Percentiles rank a stretch among this genome's conserved stretches.
phyloP scores from a whole-genome alignment of 202 grass and related monocot species.

The Bolboschoenoplectus hybrid region DNA sequence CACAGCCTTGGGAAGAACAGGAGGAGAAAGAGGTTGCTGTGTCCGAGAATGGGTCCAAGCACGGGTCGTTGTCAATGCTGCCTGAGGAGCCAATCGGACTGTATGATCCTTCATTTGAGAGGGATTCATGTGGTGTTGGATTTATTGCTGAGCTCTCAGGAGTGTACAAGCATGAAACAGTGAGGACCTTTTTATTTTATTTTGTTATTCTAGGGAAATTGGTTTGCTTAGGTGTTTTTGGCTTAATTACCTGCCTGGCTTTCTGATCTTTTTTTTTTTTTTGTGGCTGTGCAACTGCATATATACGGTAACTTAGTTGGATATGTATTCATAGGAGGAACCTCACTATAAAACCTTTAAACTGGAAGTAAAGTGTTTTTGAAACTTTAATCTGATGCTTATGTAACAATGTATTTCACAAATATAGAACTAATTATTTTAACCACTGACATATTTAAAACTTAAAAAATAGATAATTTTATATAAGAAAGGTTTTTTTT shows the following conservation, averaged over 20 bases:
- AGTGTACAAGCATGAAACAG: constrained; percentile 69
- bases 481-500: neutral
- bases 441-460: neutral
- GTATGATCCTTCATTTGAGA: constrained; percentile 84
- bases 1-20: constrained; percentile 34
- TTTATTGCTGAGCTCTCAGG: constrained; percentile 92
- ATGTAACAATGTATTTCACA: neutral
- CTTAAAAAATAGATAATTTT: neutral
- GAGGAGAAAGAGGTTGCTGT: constrained; percentile 38
- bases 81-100: constrained; percentile 87
- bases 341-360: neutral
- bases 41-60: constrained; percentile 26
- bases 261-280: neutral
- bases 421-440: neutral
- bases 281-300: neutral
- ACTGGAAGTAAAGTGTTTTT: neutral
- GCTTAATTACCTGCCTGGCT: neutral
- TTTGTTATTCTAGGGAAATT: neutral
- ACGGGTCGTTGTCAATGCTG: constrained; percentile 63
- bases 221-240: constrained; percentile 29
- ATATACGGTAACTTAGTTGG: neutral
- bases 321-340: neutral
- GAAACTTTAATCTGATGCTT: neutral
- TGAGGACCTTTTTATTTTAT: constrained; percentile 46
- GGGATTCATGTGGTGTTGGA: constrained; percentile 89